Evolutionary conservation across 1,284 basidiomycete genomes (phyloP), one percentile per base, ranked within the genome.

Genomic region (Peniophora sp.): DNA sequence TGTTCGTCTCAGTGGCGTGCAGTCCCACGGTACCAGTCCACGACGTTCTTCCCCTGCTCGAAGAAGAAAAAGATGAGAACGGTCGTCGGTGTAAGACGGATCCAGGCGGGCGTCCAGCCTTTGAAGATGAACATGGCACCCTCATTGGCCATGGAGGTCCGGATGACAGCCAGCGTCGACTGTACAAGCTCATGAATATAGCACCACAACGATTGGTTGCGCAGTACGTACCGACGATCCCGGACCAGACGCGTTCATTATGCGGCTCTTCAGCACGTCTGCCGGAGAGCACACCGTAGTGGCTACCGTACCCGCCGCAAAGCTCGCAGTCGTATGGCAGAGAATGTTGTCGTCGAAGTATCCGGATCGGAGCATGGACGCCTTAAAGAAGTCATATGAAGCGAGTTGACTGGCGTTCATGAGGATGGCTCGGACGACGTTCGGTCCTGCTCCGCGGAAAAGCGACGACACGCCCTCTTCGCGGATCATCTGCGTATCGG

Each of bases 201-300:
- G 17, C 48, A 36, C 12, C 27, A 3, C 37, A 24, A 12, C 10
- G 15, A 17, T 47, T 2, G 35, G 48, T 20, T 36, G 5, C 35
- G 2, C 12, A 20, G 24, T n/a, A 74, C 81, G 53, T 60, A 85
- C 83, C 47, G 72, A 79, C 3, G 85, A 84, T 27, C 89, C 88
- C 3, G 84, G 81, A 6, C 89, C 88, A 2, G 86, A 85, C 0
- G 91, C 90, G 61, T 89, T 92, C 92, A 95, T 95, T 60, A 95
- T 89, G 43, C 88, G 83, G 56, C 81, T 85, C 78, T 79, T 95
- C 56, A 96, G 71, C 23, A 95, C 92, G 62, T 96, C 92, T 12
- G 92, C 92, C 0, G 92, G 92, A 0, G 91, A 92, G 66, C 92
- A 95, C n/a, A 96, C 83, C 1, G 92, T 94, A 2, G 92, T 94